Base-by-base conservation (phyloP, 805 yeast species). In the Pichia insulana region DNA sequence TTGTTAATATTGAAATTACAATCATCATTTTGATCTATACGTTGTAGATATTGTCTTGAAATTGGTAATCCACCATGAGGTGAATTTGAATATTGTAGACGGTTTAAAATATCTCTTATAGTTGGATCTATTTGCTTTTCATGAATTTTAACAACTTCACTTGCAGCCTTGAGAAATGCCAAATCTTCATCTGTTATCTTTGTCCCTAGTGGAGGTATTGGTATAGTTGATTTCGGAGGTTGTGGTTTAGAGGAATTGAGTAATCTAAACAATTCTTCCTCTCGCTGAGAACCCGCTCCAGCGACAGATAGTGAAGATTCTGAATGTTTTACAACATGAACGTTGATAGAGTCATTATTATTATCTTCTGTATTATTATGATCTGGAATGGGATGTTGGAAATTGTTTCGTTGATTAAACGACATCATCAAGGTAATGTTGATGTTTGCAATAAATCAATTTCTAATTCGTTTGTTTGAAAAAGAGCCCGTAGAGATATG, bases 71-170 rank as follows among this genome's bases (percentile, higher is more conserved):
- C 76, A 1, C 81, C 81, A 56, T 75, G 80, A 3, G 81, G 80
- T 25, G 78, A 66, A 41, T 67, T 60, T 7, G 76, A 75, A 50
- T 78, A 78, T 52, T 78, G 83, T 34, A 78, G 63, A 41, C 85
- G 57, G 50, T 69, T 67, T 40, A 78, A 59, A n/a, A 78, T 63
- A 52, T 75, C 81, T 47, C 72, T 61, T 20, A 78, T 75, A 0
- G 84, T 77, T 4, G 85, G 84, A 54, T 78, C 85, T 7, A 78
- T 72, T 19, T 71, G 61, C 40, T 62, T 59, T 34, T 58, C 58
- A 37, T 61, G 62, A 43, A 63, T 60, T 46, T 68, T 68, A 2
- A 73, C 68, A 3, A 80, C 83, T 52, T 78, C 82, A 45, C 74
- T 73, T 3, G 85, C 85, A 16, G 78, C 67, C 36, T 73, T 63